These are phyloP conservation scores for Botrytis paeoniae DNA, from an alignment of 2,329 filamentous ascomycete species.

Conservation along the genomic window DNA sequence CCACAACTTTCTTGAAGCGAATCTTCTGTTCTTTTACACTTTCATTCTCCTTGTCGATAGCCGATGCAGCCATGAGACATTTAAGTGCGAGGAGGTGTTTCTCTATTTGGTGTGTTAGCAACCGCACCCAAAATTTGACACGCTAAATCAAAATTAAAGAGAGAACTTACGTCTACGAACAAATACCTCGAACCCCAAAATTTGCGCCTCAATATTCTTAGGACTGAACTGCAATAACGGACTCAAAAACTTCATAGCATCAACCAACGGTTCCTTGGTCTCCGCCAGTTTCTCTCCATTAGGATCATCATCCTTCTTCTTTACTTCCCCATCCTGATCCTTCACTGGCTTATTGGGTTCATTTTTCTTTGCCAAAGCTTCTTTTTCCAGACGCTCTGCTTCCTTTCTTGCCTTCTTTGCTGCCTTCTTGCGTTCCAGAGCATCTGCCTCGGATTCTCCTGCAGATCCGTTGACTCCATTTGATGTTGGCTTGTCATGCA, in stretches of 20 bases:
- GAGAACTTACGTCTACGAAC: conserved; percentile 69
- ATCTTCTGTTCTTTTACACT: conserved; percentile 73
- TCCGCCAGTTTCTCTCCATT: conserved; percentile 75
- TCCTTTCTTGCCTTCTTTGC: conserved; percentile 88
- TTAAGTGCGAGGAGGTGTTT: conserved; percentile 86
- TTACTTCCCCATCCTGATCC: conserved; percentile 60
- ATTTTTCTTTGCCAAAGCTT: conserved; percentile 76
- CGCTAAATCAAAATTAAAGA: background rate
- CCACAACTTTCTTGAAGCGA: conserved; percentile 63
- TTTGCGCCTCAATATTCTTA: conserved; percentile 76
- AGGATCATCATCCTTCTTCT: conserved; percentile 90
- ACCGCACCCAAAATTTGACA: background rate
- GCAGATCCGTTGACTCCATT: conserved; percentile 59
- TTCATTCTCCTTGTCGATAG: conserved; percentile 66
- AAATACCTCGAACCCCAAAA: conserved; percentile 86
- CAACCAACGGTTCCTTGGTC: conserved; percentile 77
- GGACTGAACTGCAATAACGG: conserved; percentile 82
- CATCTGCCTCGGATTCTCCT: conserved; percentile 50
- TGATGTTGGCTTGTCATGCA: conserved; percentile 70
- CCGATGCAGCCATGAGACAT: conserved; percentile 72
- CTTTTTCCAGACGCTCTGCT: conserved; percentile 68
- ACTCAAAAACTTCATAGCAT: conserved; percentile 80
- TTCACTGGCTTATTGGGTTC: conserved; percentile 74
- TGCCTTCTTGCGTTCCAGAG: conserved; percentile 77
- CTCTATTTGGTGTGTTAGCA: conserved; percentile 49